phyloP scores from a whole-genome alignment of 345 rosid genomes.

The Ceriops decandra region DNA sequence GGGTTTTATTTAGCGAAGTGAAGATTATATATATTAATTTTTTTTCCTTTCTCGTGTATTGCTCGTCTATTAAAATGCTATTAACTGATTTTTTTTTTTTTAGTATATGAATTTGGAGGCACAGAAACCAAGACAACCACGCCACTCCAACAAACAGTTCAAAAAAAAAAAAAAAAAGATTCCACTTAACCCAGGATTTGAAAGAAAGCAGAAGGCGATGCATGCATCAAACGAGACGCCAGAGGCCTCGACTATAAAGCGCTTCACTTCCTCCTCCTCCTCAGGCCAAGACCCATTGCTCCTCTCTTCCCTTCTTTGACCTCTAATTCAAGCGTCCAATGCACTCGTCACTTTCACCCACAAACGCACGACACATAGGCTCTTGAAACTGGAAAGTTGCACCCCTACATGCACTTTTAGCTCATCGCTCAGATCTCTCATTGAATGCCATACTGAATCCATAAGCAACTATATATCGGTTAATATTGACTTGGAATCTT shows the following conservation, averaged over 20 bases:
- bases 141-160: not conserved
- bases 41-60: too few relatives aligned
- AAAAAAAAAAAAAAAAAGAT: conserved; percentile 6
- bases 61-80: too few relatives aligned
- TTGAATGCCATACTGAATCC: conserved; percentile 19
- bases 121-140: conserved; percentile 6
- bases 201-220: not conserved
- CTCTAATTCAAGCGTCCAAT: conserved; percentile 33
- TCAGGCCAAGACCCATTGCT: conserved; percentile 1
- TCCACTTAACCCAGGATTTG: conserved; percentile 9
- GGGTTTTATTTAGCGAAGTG: too few relatives aligned
- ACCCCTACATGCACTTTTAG: not conserved
- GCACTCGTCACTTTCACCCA: not conserved
- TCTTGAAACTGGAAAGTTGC: not conserved
- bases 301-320: conserved; percentile 22
- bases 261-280: not conserved
- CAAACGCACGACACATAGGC: not conserved
- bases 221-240: not conserved
- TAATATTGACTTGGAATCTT: not conserved
- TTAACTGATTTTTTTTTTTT: not conserved
- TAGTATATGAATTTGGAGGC: not conserved
- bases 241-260: conserved; percentile 11
- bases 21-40: too few relatives aligned
- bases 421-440: conserved; percentile 16
- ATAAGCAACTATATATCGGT: not conserved